Evolutionary conservation across 1,284 basidiomycete genomes (phyloP), one percentile per base, ranked within the genome.

Genomic region (Heterobasidion annosum): DNA sequence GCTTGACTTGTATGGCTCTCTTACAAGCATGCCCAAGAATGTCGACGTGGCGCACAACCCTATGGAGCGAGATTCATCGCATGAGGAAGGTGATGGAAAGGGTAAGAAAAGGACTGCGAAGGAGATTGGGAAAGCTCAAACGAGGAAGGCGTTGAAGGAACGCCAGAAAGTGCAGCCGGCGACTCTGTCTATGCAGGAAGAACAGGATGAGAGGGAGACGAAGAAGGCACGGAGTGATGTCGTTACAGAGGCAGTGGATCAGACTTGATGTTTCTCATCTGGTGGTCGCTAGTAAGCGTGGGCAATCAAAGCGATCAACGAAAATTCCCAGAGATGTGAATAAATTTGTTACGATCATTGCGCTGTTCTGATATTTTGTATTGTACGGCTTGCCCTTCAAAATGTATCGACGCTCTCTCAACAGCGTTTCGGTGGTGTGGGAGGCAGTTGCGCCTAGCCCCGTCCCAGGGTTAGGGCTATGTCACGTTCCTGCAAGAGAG

Each of bases 1-100:
- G 2, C 70, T 89, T 2, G 80, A 85, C 52, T 68, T 88, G 2
- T 90, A 91, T 62, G 69, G 73, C 3, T 71, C 77, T 45, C 72
- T 91, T 16, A 67, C 70, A 0, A 71, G 77, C 13, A 69, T 90
- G 60, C 88, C 88, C 0, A 91, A 91, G 64, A 75, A 77, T 58
- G 66, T 70, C 19, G 76, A 79, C 34, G 70, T 61, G 2, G 72
- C 73, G 47, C 72, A 73, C 56, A 73, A 75, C 53, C 69, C 68
- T n/a, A 71, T 70, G 61, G 67, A 67, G 33, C 68, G 65, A 15
- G 67, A 67, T 37, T 56, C 58, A 34, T 57, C 61, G 34, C 16
- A 54, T 47, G 32, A 51, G 48, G 25, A 60, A 56, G 34, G 55
- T 54, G 18, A 53, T 37, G 19, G 58, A 47, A 19, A 60, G 52